Evolutionary conservation across 371 early-diverging fungal species (phyloP).

Genomic region (Mortierella sp.): DNA sequence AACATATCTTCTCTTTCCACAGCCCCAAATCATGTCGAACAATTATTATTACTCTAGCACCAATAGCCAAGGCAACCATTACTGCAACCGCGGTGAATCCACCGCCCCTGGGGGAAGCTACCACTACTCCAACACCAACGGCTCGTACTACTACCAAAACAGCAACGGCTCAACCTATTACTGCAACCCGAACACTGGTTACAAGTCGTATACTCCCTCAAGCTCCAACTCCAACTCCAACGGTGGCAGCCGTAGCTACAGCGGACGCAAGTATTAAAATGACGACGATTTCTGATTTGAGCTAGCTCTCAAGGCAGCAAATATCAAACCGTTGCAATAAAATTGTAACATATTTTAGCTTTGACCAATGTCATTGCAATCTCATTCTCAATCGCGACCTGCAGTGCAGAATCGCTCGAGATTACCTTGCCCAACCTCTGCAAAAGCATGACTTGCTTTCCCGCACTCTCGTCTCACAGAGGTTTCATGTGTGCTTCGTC

Average conservation of each 20-base stretch:
- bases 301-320: no score
- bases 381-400: no score
- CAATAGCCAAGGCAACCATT: conserved; percentile 33
- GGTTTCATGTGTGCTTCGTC: no score
- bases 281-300: no score
- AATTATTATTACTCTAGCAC: conserved; percentile 5
- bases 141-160: conserved; percentile 34
- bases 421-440: no score
- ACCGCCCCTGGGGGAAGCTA: conserved; percentile 22
- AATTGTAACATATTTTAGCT: no score
- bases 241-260: conserved; percentile 2
- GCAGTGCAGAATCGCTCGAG: no score
- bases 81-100: conserved; percentile 22
- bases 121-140: conserved; percentile 34
- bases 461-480: no score
- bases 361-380: no score
- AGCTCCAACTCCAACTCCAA: not conserved
- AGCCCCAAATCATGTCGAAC: conserved; percentile 11
- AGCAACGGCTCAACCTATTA: conserved; percentile 32
- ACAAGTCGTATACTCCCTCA: conserved; percentile 14
- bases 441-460: no score
- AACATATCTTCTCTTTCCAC: no score
- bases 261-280: not conserved
- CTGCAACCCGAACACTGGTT: conserved; percentile 27
- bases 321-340: no score